These are phyloP conservation scores for Primulina huaijiensis DNA, from an alignment of 257 asterid species.

Conservation along the genomic window DNA sequence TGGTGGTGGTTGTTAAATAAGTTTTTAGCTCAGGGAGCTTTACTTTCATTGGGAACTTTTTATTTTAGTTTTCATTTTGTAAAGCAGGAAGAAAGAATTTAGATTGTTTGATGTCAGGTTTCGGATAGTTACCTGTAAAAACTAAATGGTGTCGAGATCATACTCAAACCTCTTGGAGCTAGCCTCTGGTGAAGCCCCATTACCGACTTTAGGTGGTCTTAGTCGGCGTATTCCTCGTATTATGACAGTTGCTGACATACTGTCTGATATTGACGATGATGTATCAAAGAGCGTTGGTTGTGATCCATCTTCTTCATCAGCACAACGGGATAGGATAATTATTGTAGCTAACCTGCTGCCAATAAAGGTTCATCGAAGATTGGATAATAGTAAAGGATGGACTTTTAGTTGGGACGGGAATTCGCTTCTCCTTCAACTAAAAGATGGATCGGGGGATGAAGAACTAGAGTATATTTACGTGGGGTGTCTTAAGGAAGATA, in stretches of 20 bases:
- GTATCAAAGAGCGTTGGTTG: constrained; percentile 42
- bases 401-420: constrained; percentile 55
- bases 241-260: constrained; percentile 49
- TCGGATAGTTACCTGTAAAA: constrained; percentile 9
- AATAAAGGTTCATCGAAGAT: constrained; percentile 39
- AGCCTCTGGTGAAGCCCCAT: constrained; percentile 55
- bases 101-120: constrained; percentile 23
- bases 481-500: constrained; percentile 61
- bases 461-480: constrained; percentile 51
- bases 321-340: constrained; percentile 49
- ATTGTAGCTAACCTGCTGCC: constrained; percentile 59
- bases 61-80: background rate
- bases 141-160: constrained; percentile 50
- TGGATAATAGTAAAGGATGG: constrained; percentile 43
- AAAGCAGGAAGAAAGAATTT: constrained; percentile 7
- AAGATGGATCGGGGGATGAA: constrained; percentile 50
- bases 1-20: background rate
- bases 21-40: background rate
- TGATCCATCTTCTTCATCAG: constrained; percentile 45
- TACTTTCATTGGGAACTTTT: background rate
- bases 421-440: constrained; percentile 46
- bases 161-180: constrained; percentile 53
- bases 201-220: constrained; percentile 34
- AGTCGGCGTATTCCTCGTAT: constrained; percentile 47
- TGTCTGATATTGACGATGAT: constrained; percentile 59